These are phyloP conservation scores for Neurospora sp. DNA, from an alignment of 495 filamentous ascomycete genomes.

Conservation along the genomic window DNA sequence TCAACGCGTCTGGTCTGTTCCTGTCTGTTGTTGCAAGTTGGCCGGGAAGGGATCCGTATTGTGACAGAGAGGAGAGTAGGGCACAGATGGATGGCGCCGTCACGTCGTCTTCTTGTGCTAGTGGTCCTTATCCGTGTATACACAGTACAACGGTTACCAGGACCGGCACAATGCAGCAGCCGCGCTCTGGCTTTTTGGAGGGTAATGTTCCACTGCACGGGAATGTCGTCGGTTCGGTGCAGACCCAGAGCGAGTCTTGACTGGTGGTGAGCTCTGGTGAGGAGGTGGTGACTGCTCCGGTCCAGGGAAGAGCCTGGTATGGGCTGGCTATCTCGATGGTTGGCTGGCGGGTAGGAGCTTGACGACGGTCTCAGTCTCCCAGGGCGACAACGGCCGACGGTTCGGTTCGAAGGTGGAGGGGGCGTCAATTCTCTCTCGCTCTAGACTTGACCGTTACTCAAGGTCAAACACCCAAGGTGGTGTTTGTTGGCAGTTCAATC, in stretches of 20 bases:
- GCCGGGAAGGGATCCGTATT: slow-evolving; percentile 6
- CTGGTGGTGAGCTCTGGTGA: not conserved
- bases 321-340: not conserved
- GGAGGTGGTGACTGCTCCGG: slow-evolving; percentile 1
- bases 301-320: not conserved
- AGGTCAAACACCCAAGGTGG: not conserved
- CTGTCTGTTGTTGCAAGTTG: not conserved
- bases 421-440: not conserved
- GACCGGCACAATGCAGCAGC: slow-evolving; percentile 11
- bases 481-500: not conserved
- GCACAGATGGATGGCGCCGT: slow-evolving; percentile 38
- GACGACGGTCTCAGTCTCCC: not conserved
- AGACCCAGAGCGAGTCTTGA: slow-evolving; percentile 6
- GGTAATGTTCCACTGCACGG: slow-evolving; percentile 14
- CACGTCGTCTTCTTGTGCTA: slow-evolving; percentile 18
- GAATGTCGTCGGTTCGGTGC: slow-evolving; percentile 21
- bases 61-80: slow-evolving; percentile 24
- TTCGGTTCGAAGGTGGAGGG: not conserved
- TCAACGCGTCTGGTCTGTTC: not conserved
- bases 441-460: not conserved
- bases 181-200: not conserved
- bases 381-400: not conserved
- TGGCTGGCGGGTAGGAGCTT: not conserved
- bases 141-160: not conserved
- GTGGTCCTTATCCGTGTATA: slow-evolving; percentile 12